These are phyloP conservation scores for Solanum etuberosum DNA, from an alignment of 257 asterid species.

Conservation along the genomic window DNA sequence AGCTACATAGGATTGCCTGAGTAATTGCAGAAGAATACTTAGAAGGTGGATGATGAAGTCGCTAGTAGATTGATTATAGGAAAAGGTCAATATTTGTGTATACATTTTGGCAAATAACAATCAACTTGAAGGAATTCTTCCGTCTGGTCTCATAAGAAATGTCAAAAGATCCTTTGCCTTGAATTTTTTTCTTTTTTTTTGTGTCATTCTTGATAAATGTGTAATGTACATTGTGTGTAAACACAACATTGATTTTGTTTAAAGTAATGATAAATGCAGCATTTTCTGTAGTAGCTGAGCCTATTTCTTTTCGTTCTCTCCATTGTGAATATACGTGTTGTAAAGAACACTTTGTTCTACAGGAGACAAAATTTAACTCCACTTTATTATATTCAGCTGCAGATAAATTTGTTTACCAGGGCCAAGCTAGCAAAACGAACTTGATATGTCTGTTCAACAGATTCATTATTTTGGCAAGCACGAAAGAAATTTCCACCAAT, in stretches of 20 bases:
- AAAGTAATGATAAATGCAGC: constrained; percentile 17
- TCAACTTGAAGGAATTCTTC: neutral
- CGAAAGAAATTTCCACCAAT: neutral
- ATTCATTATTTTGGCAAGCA: neutral
- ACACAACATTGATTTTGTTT: constrained; percentile 28
- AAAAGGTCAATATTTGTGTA: neutral
- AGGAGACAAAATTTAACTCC: neutral
- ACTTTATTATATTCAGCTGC: neutral
- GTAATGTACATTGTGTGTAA: constrained; percentile 29
- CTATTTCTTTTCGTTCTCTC: neutral
- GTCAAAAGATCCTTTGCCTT: neutral
- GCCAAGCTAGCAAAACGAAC: neutral
- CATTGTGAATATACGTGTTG: neutral
- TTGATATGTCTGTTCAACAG: neutral
- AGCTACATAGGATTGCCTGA: neutral
- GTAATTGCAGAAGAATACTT: neutral
- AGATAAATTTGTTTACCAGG: neutral
- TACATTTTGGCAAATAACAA: constrained; percentile 6
- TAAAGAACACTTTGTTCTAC: neutral
- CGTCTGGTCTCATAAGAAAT: neutral
- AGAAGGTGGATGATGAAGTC: neutral
- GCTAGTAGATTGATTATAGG: constrained; percentile 4
- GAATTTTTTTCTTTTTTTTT: neutral
- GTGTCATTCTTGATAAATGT: constrained; percentile 3
- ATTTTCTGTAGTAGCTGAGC: constrained; percentile 11